Evolutionary conservation across 2,329 filamentous ascomycete genomes (phyloP).

Genomic region (Ophiostoma montium): DNA sequence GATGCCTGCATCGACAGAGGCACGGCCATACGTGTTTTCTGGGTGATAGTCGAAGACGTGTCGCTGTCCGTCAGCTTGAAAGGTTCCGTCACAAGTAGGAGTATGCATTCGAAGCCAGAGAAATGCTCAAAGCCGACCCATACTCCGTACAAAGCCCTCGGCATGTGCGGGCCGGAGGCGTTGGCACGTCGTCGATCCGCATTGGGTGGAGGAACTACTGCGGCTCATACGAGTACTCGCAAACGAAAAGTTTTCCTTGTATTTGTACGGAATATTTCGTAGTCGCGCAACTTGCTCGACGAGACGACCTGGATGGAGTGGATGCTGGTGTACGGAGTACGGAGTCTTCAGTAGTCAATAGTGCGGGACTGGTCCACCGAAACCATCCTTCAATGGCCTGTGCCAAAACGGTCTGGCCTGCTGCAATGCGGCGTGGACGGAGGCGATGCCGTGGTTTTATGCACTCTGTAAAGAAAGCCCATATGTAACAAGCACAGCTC

Average conservation of each 20-base stretch:
- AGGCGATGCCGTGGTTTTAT: constrained; percentile 1
- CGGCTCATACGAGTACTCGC: constrained; percentile 1
- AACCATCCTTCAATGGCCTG: not conserved
- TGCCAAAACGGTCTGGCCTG: not conserved
- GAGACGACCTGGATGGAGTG: not conserved
- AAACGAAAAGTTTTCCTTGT: constrained; percentile 2
- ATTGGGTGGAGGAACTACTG: not conserved
- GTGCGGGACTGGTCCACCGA: not conserved
- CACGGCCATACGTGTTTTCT: constrained; percentile 8
- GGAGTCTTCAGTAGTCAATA: too few relatives aligned
- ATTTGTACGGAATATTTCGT: too few relatives aligned
- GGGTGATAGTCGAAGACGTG: constrained; percentile 15
- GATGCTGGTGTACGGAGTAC: too few relatives aligned
- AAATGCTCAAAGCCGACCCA: constrained; percentile 12
- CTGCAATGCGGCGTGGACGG: not conserved
- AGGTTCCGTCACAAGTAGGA: too few relatives aligned
- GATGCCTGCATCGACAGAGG: constrained; percentile 21
- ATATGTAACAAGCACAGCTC: not conserved
- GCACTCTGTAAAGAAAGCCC: constrained; percentile 4
- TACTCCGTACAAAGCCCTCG: constrained; percentile 13
- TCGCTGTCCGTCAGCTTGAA: too few relatives aligned
- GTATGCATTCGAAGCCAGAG: constrained; percentile 9
- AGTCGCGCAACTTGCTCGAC: not conserved
- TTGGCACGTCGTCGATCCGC: constrained; percentile 6
- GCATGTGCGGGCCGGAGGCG: not conserved